Evolutionary conservation across 2,329 filamentous ascomycete genomes (phyloP).

Genomic region (Penicillium vulpinum): DNA sequence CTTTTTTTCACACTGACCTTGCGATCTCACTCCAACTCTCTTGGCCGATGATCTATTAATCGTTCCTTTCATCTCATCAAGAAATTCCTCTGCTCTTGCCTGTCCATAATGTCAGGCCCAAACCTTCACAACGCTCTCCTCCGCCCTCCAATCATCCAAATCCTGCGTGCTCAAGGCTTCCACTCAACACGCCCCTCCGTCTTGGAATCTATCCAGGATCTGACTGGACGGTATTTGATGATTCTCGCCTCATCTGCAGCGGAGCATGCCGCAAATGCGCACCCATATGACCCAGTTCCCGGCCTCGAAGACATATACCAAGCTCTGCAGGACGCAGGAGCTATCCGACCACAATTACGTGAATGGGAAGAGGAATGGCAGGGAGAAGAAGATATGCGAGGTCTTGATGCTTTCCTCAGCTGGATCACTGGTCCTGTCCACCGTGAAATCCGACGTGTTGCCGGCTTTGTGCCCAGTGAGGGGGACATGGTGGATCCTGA

Average conservation of each 20-base stretch:
- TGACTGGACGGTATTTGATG: conserved; percentile 77
- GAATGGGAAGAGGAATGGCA: conserved; percentile 67
- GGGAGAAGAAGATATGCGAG: conserved; percentile 73
- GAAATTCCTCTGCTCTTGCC: too few species aligned
- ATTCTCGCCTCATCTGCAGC: conserved; percentile 73
- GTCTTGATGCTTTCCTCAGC: conserved; percentile 72
- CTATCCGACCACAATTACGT: conserved; percentile 68
- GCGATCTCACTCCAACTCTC: background rate
- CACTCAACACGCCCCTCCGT: conserved; percentile 78
- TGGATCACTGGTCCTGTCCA: conserved; percentile 77
- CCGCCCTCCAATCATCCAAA: conserved; percentile 83
- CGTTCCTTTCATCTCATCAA: background rate
- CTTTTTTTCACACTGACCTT: background rate
- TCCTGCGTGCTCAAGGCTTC: conserved; percentile 88
- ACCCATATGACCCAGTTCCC: conserved; percentile 61
- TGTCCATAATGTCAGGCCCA: conserved; percentile 46
- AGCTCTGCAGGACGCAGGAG: conserved; percentile 78
- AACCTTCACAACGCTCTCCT: conserved; percentile 73
- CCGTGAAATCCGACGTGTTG: conserved; percentile 77
- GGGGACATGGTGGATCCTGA: conserved; percentile 51
- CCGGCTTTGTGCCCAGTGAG: conserved; percentile 65
- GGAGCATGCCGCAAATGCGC: conserved; percentile 68
- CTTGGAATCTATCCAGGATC: conserved; percentile 82
- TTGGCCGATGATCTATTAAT: background rate
- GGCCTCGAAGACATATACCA: conserved; percentile 77